Conservation (phyloP, 345 rosid genomes). For the Salix caprea region DNA sequence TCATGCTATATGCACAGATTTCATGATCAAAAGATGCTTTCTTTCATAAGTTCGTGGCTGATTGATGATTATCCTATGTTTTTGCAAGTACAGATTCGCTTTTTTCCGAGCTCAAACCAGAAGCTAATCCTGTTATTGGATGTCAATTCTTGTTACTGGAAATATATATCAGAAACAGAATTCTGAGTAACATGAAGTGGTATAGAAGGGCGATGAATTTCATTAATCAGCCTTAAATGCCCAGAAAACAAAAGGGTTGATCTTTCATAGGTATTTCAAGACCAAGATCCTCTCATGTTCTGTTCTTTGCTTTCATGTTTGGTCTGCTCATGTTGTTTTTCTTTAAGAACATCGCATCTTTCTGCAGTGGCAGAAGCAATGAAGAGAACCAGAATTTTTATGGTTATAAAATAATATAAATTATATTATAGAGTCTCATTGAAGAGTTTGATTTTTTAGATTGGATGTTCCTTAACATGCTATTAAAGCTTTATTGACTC, state of each 20-base stretch:
- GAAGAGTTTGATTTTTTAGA: fast-evolving
- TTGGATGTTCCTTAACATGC: fast-evolving
- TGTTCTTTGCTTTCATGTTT: background rate
- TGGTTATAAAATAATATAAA: too few relatives aligned
- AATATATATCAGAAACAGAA: too few relatives aligned
- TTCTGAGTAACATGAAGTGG: too few relatives aligned
- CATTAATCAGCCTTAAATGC: background rate
- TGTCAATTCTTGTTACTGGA: background rate
- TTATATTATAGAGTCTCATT: too few relatives aligned
- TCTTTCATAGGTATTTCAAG: background rate
- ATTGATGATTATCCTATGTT: background rate
- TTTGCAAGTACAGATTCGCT: background rate
- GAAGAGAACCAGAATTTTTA: too few relatives aligned
- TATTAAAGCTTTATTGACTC: fast-evolving
- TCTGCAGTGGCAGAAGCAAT: too few relatives aligned
- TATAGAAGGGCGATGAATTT: too few relatives aligned
- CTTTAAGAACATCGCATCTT: too few relatives aligned
- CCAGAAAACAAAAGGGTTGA: background rate
- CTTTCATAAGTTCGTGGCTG: background rate
- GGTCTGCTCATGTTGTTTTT: background rate
- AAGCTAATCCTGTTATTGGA: background rate
- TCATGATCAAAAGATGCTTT: background rate
- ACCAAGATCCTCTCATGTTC: background rate
- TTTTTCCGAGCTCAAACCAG: background rate
- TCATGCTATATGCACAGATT: background rate